phyloP scores from a whole-genome alignment of 352 stramenopile species.

The Globisporangium nunn region DNA sequence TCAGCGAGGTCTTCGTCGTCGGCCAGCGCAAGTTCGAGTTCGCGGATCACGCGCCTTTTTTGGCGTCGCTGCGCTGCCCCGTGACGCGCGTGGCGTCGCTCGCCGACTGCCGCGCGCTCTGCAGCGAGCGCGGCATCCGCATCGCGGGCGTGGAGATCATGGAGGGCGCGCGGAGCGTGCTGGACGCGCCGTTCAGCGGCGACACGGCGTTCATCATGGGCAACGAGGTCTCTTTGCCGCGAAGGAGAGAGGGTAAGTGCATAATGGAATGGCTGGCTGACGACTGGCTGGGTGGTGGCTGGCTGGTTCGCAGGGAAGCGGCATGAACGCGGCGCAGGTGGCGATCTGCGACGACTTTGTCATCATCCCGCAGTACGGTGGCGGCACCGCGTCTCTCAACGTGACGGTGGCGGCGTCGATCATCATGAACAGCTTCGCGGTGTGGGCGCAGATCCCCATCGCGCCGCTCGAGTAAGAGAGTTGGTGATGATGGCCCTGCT shows the following conservation, averaged over 20 bases:
- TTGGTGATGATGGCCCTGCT: no score
- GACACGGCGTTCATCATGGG: constrained; percentile 93
- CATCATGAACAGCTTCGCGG: constrained; percentile 89
- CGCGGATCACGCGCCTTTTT: constrained; percentile 40
- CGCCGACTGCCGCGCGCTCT: constrained; percentile 67
- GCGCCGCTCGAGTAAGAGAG: background rate
- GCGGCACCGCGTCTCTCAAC: constrained; percentile 93
- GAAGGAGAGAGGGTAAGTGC: no score
- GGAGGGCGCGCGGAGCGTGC: constrained; percentile 60
- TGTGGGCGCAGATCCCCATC: constrained; percentile 48
- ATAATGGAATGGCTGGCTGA: background rate
- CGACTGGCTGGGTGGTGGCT: background rate
- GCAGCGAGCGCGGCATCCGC: constrained; percentile 49
- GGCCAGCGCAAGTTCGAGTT: constrained; percentile 81
- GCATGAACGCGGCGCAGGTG: constrained; percentile 90
- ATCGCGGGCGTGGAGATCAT: constrained; percentile 95
- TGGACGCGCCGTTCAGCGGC: constrained; percentile 63
- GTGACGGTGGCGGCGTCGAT: constrained; percentile 93
- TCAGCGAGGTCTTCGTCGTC: constrained; percentile 80
- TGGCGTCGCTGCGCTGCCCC: constrained; percentile 34
- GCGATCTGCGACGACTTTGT: constrained; percentile 91
- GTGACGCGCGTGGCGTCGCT: constrained; percentile 76
- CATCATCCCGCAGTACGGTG: constrained; percentile 93
- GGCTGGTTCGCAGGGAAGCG: constrained; percentile 47
- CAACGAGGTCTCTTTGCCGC: constrained; percentile 74